Conservation (phyloP, 768 basidiomycete genomes). For the Chlorophyllum brunneum region DNA sequence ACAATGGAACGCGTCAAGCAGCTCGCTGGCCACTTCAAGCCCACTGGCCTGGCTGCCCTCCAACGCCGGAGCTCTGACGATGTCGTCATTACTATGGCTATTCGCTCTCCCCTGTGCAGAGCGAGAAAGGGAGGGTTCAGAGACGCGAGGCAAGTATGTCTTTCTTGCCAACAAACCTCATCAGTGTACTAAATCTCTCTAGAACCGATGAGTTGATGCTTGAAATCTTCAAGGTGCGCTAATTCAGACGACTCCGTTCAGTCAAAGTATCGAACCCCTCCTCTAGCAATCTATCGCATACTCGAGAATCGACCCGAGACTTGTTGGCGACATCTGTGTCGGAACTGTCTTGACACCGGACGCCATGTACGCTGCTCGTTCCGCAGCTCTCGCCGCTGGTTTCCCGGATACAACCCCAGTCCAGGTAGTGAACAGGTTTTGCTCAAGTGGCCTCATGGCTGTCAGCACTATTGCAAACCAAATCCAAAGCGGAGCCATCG, state of each 20-base stretch:
- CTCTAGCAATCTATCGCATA: constrained; percentile 53
- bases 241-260: constrained; percentile 4
- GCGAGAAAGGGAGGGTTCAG: constrained; percentile 74
- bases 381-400: constrained; percentile 76
- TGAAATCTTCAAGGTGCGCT: constrained; percentile 70
- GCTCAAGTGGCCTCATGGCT: constrained; percentile 85
- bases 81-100: constrained; percentile 80
- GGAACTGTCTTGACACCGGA: constrained; percentile 70
- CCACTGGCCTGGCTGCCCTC: constrained; percentile 46
- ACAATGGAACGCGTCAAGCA: constrained; percentile 67
- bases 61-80: constrained; percentile 64
- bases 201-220: constrained; percentile 79
- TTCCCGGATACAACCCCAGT: constrained; percentile 75
- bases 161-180: not conserved
- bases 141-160: constrained; percentile 59
- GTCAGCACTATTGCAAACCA: constrained; percentile 73
- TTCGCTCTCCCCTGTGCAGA: constrained; percentile 72
- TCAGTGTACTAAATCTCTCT: not conserved
- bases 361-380: constrained; percentile 65
- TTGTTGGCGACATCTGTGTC: constrained; percentile 76
- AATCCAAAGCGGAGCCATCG: constrained; percentile 73
- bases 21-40: constrained; percentile 54
- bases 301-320: constrained; percentile 56
- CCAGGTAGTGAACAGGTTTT: constrained; percentile 76
- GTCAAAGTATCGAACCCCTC: not conserved